Base-by-base conservation (phyloP, 768 basidiomycete genomes). In the Boletus fagicola region DNA sequence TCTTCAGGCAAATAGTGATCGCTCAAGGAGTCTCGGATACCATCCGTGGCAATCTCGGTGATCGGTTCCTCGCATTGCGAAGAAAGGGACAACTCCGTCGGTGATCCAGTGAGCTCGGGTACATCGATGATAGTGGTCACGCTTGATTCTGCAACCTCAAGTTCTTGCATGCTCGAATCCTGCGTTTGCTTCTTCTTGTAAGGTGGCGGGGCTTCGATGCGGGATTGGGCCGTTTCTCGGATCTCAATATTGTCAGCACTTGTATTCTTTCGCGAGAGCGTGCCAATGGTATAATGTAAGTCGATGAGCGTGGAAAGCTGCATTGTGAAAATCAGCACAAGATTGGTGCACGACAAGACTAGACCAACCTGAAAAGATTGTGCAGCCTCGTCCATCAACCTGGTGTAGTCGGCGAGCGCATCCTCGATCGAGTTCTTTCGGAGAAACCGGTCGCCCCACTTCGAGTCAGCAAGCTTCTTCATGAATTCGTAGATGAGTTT, bases 261-360 rank as follows among this genome's bases (percentile, higher is more conserved):
- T 1, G 39, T 55, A 4, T 46, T 56, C 39, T 22, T 61, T 20
- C 36, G 55, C 13, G 62, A 62, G 42, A 64, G 46, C 30, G 58
- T 58, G 12, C 69, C 74, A 20, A 79, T 62, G 20, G 75, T 70
- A 54, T 75, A 74, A 59, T 81, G 80, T 18, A 82, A 74, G 48
- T 78, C 75, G 40, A 82, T 80, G 5, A 81, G 72, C 0, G 78
- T 76, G 7, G 77, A 74, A 7, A 80, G 72, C 80, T 81, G 40
- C 7, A 35, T 26, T 22, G 4, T 13, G 13, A 50, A 4, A n/a
- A n/a, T 55, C 24, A 49, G 26, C 15, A 56, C 16, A 22, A 45
- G 4, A 35, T 39, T 2, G 2, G 5, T 26, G 26, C 18, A 30
- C 11, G 22, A 31, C 8, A 46, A 50, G 15, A 42, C 18, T 8